Evolutionary conservation across 768 basidiomycete species (phyloP), one percentile per base, ranked within the genome.

Genomic region (Macrolepiota fuliginosa): DNA sequence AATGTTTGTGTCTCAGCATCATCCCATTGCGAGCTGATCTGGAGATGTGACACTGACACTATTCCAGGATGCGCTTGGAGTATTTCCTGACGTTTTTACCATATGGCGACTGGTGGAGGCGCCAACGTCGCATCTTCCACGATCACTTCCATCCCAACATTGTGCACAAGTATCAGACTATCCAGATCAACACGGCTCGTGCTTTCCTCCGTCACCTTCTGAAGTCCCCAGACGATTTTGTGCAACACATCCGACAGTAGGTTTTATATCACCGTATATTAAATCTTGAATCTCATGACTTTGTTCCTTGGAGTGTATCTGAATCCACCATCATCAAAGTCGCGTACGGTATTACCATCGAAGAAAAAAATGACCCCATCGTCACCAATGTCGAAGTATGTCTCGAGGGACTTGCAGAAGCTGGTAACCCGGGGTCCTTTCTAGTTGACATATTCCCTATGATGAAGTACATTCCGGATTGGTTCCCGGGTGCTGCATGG

Each of bases 401-500:
- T 10, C 45, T 76, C 36, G 53, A 63, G 3, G 68, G 69, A 0
- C 56, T 76, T 37, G 62, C 69, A 11, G 69, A 64, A 17, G 72
- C 73, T 0, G 73, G 66, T 2, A 65, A 67, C 52, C 67, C 72
- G 1, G 76, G 77, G 1, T 51, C 71, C 0, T 78, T 68, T 58
- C 65, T 77, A 0, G 78, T 79, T 42, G 76, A 80, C 56, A 62
- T 71, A 0, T 17, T 73, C 10, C 72, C 73, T 6, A 58, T 70
- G 17, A 67, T 80, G 27, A 73, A 74, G 62, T 66, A 78, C 55
- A 61, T 79, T 4, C 79, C 78, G 3, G 61, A 64, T 4, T 79
- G 75, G 73, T 65, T 78, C 57, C 78, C 79, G n/a, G 75, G 75
- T 1, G 71, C 72, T 1, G 71, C 68, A 15, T 79, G 79, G 66